Base-by-base conservation (phyloP, 352 stramenopile genomes). In the Pythium dissotocum region DNA sequence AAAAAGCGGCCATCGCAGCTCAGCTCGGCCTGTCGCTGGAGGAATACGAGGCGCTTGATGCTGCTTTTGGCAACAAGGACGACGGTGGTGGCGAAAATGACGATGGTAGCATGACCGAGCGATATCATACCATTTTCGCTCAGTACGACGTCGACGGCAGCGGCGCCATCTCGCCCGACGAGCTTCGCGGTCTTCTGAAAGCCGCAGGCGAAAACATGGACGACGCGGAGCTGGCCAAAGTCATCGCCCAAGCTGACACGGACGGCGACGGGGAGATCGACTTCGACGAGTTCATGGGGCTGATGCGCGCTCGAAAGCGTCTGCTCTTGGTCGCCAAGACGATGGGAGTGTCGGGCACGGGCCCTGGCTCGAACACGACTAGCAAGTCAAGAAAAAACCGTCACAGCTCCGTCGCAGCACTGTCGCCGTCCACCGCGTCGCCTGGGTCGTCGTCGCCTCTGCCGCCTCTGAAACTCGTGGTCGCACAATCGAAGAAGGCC, bases 81-180 rank as follows among this genome's bases (percentile, higher is more conserved):
- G 44, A 65, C 30, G 42, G 48, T 0, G 63, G 67, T 6, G 40
- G 28, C 33, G 67, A 65, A 12, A 26, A 60, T 16, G 51, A 61
- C 13, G 56, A 58, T 6, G 36, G 64, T 24, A 62, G 61, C 16
- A 78, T 82, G 70, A 88, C 77, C 0, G 68, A 72, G 9, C 72
- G 80, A 24, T 95, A 92, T 51, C 72, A 75, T 12, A 63, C 76
- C 2, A 58, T 91, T 8, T 96, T 96, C 55, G 68, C 87, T 8
- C 71, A 84, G 61, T 94, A 85, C 63, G 88, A 96, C 63, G 74
- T 81, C n/a, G 86, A 96, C 57, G 69, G 85, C 21, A 96, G 88
- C 49, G 87, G 85, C 2, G 67, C 82, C 2, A 91, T 96, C 57
- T 96, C 88, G 2, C 82, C 87, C 0, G 70, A 77, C 3, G 87